Evolutionary conservation across 345 rosid species (phyloP).

Genomic region (Odontarrhena argentea): DNA sequence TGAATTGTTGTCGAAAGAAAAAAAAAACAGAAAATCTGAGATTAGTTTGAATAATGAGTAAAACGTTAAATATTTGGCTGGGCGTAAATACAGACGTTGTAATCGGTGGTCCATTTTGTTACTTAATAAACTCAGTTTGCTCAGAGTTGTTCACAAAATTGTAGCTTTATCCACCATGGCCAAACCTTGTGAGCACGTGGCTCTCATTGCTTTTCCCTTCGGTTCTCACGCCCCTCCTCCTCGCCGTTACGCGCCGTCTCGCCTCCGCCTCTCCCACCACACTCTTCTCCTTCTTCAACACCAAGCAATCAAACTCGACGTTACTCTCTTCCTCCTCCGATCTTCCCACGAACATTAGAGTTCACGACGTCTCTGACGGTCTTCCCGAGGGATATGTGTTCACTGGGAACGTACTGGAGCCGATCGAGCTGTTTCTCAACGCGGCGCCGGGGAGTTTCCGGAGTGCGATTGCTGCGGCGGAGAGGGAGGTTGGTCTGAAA

Average conservation of each 20-base stretch:
- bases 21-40: no score
- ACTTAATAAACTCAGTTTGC: no score
- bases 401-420: constrained; percentile 44
- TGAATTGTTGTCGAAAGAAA: no score
- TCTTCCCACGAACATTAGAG: constrained; percentile 44
- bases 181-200: constrained; percentile 43
- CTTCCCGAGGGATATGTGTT: constrained; percentile 34
- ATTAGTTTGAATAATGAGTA: no score
- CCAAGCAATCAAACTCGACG: constrained; percentile 41
- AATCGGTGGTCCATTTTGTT: no score
- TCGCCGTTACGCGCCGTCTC: constrained; percentile 46
- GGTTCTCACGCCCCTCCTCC: constrained; percentile 58
- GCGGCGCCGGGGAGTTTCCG: constrained; percentile 44
- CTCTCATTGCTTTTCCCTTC: constrained; percentile 63
- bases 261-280: constrained; percentile 49
- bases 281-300: constrained; percentile 61
- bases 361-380: constrained; percentile 46
- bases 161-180: constrained; percentile 3
- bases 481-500: constrained; percentile 41
- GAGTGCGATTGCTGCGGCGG: constrained; percentile 43
- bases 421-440: constrained; percentile 50
- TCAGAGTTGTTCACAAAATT: no score
- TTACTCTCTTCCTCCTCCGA: constrained; percentile 22
- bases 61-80: no score
- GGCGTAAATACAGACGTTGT: no score